Evolutionary conservation across 352 stramenopile genomes (phyloP).

Genomic region (Globisporangium ultimum): DNA sequence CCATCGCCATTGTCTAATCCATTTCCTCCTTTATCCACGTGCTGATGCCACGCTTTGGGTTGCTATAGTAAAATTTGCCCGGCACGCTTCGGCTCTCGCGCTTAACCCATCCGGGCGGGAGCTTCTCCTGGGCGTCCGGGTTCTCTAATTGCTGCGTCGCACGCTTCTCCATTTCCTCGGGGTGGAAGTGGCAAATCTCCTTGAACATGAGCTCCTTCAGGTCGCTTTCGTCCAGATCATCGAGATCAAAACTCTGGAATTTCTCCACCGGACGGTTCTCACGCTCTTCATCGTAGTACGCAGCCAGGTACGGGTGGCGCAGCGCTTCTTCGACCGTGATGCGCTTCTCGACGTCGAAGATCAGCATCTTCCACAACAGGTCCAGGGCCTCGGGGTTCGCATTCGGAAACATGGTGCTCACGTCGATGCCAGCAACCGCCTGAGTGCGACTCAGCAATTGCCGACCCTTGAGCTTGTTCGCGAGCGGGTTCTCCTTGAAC

Average conservation of each 20-base stretch:
- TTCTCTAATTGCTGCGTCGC: slow-evolving; percentile 72
- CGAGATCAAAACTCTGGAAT: slow-evolving; percentile 85
- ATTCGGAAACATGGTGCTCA: slow-evolving; percentile 81
- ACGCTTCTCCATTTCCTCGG: slow-evolving; percentile 87
- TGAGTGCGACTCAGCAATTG: slow-evolving; percentile 83
- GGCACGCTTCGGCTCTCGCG: slow-evolving; percentile 81
- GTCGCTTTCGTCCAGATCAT: slow-evolving; percentile 78
- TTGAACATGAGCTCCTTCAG: slow-evolving; percentile 91
- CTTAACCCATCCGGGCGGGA: slow-evolving; percentile 83
- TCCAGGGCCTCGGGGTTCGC: slow-evolving; percentile 82
- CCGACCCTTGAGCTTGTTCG: slow-evolving; percentile 85
- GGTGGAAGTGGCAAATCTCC: slow-evolving; percentile 88
- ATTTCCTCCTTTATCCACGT: slow-evolving; percentile 89
- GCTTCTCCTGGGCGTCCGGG: slow-evolving; percentile 64
- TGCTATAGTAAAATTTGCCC: slow-evolving; percentile 89
- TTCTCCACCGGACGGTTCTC: slow-evolving; percentile 65
- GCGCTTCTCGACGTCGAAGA: slow-evolving; percentile 93
- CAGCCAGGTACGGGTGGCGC: slow-evolving; percentile 94
- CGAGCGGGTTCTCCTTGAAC: slow-evolving; percentile 86
- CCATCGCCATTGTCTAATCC: slow-evolving; percentile 34
- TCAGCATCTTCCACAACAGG: slow-evolving; percentile 85
- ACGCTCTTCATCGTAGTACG: slow-evolving; percentile 80
- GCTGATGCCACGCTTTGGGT: slow-evolving; percentile 86
- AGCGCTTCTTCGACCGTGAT: slow-evolving; percentile 96
- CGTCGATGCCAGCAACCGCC: slow-evolving; percentile 76